These are phyloP conservation scores for Backusella mclennaniae DNA, from an alignment of 192 early-diverging fungal genomes.

Conservation along the genomic window DNA sequence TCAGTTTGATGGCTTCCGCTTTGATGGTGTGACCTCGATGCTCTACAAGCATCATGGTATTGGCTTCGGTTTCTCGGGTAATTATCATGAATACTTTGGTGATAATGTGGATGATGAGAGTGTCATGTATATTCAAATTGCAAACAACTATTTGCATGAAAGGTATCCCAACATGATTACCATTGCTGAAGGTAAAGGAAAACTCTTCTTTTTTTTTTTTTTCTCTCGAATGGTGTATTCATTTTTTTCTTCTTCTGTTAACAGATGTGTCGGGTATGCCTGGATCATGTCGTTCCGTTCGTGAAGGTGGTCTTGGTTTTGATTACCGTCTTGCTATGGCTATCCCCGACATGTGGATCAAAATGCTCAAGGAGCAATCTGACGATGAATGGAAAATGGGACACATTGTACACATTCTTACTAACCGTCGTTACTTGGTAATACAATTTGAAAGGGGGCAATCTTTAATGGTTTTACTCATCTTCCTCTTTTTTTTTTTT, in stretches of 20 bases:
- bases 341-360: constrained; percentile 99
- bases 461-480: too few species aligned
- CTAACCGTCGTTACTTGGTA: constrained; percentile 86
- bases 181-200: constrained; percentile 79
- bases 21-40: constrained; percentile 98
- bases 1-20: constrained; percentile 96
- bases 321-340: constrained; percentile 98
- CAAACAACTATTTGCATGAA: constrained; percentile 81
- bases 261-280: constrained; percentile 99
- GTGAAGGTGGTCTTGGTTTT: constrained; percentile 93
- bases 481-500: too few species aligned
- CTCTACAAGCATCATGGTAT: constrained; percentile 97
- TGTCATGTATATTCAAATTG: constrained; percentile 88
- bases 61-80: constrained; percentile 87
- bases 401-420: constrained; percentile 82
- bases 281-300: constrained; percentile 81
- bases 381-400: constrained; percentile 96
- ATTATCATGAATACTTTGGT: constrained; percentile 94
- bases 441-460: not conserved
- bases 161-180: constrained; percentile 82
- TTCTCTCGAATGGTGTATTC: not conserved
- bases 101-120: constrained; percentile 82
- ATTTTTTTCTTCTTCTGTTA: not conserved
- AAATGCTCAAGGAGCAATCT: constrained; percentile 84
- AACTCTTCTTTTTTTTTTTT: too few species aligned